Evolutionary conservation across 345 rosid species (phyloP), one percentile per base, ranked within the genome.

Genomic region (Eucalyptus rudis): DNA sequence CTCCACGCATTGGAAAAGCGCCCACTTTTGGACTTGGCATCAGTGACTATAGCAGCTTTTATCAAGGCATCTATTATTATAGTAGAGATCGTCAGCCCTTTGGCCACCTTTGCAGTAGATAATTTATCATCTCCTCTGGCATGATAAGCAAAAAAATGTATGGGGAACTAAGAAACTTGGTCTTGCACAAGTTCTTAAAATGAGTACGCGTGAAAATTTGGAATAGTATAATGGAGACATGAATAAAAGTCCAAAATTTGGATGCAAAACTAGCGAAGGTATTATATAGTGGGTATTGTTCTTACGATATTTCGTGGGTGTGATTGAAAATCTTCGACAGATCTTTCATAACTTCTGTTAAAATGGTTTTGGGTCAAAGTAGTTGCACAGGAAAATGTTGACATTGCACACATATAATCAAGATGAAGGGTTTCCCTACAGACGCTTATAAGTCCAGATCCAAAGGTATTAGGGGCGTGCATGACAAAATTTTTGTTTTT

Each of bases 31-130:
- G 89, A n/a, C 86, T 93, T 81, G 49, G 88, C 85, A 10, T 93
- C 91, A 44, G 91, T 89, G 25, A 92, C 49, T 56, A 92, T 89
- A 25, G 93, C 91, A 88, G 94, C 95, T 90, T 90, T 90, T 91
- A 89, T 93, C 95, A 45, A 92, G 92, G 90, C 91, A 92, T 88
- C 93, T 92, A 86, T 86, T 56, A 17, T 66, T 31, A 66, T 14
- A 31, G 40, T 66, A 31, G 40, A 40, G 50, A 89, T 0, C 25
- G 17, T 49, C 40, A 66, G 45, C 31, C 33, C 54, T 40, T 25
- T 45, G 31, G 40, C 33, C n/a, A 49, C 36, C 54, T 43, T 66
- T 31, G 36, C 20, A 8, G 22, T 31, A 31, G 79, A 62, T 62
- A 62, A 15, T 66, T 66, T 7, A 31, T 66, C 20, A 66, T 66